A percentile compares a stretch with the other conserved stretches of the same genome.
phyloP scores from a whole-genome alignment of 768 basidiomycete species.

The Leccinum subtestaceum region DNA sequence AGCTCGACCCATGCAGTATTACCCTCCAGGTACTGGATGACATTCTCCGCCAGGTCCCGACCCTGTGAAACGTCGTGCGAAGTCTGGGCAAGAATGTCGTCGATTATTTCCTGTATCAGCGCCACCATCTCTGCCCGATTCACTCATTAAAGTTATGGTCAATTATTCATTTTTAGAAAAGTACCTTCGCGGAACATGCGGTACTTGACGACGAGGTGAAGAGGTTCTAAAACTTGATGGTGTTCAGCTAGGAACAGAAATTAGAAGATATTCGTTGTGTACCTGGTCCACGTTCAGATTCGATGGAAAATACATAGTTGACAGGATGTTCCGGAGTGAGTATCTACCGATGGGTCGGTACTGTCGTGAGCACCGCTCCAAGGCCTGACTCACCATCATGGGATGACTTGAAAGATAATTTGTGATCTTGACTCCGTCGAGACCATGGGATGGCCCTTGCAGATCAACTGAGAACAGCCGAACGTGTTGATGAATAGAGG shows the following conservation, averaged over 20 bases:
- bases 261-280: slow-evolving; percentile 1
- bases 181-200: slow-evolving; percentile 81
- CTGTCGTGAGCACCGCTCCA: background rate
- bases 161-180: background rate
- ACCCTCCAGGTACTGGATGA: slow-evolving; percentile 58
- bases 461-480: slow-evolving; percentile 65
- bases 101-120: slow-evolving; percentile 52
- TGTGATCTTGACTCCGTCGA: slow-evolving; percentile 51
- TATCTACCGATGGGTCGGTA: slow-evolving; percentile 46
- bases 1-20: slow-evolving; percentile 67
- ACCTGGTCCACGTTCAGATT: slow-evolving; percentile 64
- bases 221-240: slow-evolving; percentile 54
- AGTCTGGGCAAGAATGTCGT: slow-evolving; percentile 38
- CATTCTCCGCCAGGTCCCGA: slow-evolving; percentile 42
- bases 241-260: slow-evolving; percentile 9
- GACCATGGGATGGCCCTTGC: slow-evolving; percentile 40
- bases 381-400: slow-evolving; percentile 43
- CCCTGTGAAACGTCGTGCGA: slow-evolving; percentile 37
- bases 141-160: slow-evolving; percentile 7
- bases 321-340: slow-evolving; percentile 73
- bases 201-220: slow-evolving; percentile 68
- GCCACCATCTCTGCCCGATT: slow-evolving; percentile 59
- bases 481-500: slow-evolving; percentile 75
- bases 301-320: slow-evolving; percentile 79
- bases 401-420: slow-evolving; percentile 46